Evolutionary conservation across 2,329 filamentous ascomycete genomes (phyloP), one percentile per base, ranked within the genome.

Genomic region (Cytospora mali): DNA sequence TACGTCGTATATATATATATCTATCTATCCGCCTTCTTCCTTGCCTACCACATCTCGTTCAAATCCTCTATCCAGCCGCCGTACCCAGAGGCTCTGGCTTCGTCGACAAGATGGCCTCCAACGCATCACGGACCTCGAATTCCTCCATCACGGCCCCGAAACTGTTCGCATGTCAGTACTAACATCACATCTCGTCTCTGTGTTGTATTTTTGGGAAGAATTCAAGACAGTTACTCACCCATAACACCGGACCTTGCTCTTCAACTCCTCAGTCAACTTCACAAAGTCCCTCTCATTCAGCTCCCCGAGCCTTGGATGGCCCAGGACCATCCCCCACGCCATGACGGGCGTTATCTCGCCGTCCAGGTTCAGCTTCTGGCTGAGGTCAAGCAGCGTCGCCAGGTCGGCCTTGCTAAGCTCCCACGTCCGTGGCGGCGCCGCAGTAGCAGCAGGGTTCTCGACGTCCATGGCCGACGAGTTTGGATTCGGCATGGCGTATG

Each of bases 301-400:
- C 68, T 89, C 86, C 6, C 73, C 73, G 66, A 93, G 87, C 66
- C 89, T 81, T 42, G 89, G 85, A 75, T 95, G 88, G 52, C 81
- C 83, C 66, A 92, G 79, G 55, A 98, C 83, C 77, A 91, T 90
- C 55, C 92, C 90, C 87, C 95, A 94, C 0, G 93, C 93, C 92
- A 96, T 96, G 68, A 97, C 91, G 0, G 95, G 95, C 21, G 94
- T 98, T 70, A 98, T 91, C 76, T 96, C 92, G 58, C 92, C 92
- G 65, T 95, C 91, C 2, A 95, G 85, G 69, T 95, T 88, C 28
- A 97, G 82, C 69, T 88, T 87, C 69, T 88, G 85, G 77, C 92
- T 97, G 61, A 97, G 82, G 72, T 96, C 90, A 64, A 97, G 84
- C 59, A 98, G 81, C 59, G 90, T 96, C 57, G 88, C 80, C 55